These are phyloP conservation scores for Cubamyces lactineus DNA, from an alignment of 768 basidiomycete species.

Conservation along the genomic window DNA sequence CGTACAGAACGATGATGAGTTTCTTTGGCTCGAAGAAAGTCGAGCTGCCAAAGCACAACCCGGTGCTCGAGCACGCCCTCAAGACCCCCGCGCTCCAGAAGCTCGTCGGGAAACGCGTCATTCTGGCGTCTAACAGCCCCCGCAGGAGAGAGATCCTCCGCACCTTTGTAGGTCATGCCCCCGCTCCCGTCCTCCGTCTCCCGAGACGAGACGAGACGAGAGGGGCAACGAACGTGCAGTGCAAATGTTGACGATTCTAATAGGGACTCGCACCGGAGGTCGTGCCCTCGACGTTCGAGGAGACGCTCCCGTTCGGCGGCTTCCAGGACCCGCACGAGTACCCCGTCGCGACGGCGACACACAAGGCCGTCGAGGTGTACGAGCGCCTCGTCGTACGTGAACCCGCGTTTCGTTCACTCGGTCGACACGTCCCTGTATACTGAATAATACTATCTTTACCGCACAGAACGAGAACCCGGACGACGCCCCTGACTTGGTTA, in stretches of 20 bases:
- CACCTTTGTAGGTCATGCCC: slow-evolving; percentile 67
- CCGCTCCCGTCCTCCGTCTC: too few relatives aligned
- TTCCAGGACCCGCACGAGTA: slow-evolving; percentile 78
- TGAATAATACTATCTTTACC: too few relatives aligned
- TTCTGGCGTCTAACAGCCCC: slow-evolving; percentile 88
- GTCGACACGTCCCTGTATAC: too few relatives aligned
- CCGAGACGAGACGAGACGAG: too few relatives aligned
- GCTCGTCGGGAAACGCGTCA: slow-evolving; percentile 73
- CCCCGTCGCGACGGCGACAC: slow-evolving; percentile 72
- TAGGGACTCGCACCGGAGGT: slow-evolving; percentile 72
- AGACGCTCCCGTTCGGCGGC: slow-evolving; percentile 66
- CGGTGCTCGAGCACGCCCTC: slow-evolving; percentile 66
- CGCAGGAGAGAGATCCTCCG: slow-evolving; percentile 82
- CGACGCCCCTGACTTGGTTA: slow-evolving; percentile 79
- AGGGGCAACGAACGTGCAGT: too few relatives aligned
- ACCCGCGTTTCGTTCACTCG: background rate
- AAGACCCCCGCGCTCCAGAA: slow-evolving; percentile 63
- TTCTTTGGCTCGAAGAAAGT: slow-evolving; percentile 31
- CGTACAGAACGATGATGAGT: slow-evolving; percentile 20
- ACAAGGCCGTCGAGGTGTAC: slow-evolving; percentile 88
- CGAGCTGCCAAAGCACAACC: slow-evolving; percentile 44
- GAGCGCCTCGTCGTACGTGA: slow-evolving; percentile 69
- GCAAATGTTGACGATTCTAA: background rate
- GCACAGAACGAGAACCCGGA: slow-evolving; percentile 56
- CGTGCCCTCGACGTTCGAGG: slow-evolving; percentile 77